Conservation (phyloP, 2,329 filamentous ascomycete species). For the Colletotrichum orchidophilum region DNA sequence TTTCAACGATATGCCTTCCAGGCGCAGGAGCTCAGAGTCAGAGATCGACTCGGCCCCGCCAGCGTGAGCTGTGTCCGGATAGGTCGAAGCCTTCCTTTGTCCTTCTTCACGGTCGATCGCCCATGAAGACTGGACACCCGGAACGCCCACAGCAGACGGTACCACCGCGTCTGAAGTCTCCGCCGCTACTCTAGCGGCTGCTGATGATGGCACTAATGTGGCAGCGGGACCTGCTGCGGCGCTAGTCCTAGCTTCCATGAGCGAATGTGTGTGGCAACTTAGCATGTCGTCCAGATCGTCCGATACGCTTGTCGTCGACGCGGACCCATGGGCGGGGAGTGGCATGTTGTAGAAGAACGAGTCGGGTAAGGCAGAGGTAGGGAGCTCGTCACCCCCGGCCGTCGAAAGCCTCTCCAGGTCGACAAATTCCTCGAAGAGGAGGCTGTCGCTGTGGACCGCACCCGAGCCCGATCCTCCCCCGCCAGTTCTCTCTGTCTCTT, state of each 20-base stretch:
- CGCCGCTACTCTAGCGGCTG: slow-evolving; percentile 24
- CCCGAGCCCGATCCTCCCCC: slow-evolving; percentile 15
- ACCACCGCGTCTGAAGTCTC: slow-evolving; percentile 17
- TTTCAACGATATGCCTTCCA: slow-evolving; percentile 58
- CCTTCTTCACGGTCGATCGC: slow-evolving; percentile 28
- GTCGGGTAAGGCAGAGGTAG: slow-evolving; percentile 24
- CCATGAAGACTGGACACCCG: slow-evolving; percentile 27
- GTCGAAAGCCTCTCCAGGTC: slow-evolving; percentile 36
- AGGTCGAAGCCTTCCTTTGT: slow-evolving; percentile 35
- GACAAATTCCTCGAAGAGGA: slow-evolving; percentile 43
- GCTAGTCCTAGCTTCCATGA: slow-evolving; percentile 31
- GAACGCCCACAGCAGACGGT: slow-evolving; percentile 24
- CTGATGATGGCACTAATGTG: slow-evolving; percentile 29
- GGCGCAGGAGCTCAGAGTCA: slow-evolving; percentile 56
- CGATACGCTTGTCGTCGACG: slow-evolving; percentile 33
- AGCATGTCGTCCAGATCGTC: slow-evolving; percentile 34
- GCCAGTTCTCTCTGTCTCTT: slow-evolving; percentile 12
- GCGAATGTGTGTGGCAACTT: slow-evolving; percentile 31
- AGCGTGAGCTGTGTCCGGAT: slow-evolving; percentile 33
- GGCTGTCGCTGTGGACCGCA: slow-evolving; percentile 20
- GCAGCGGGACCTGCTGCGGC: slow-evolving; percentile 34
- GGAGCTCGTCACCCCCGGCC: slow-evolving; percentile 27
- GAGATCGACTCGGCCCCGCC: slow-evolving; percentile 50
- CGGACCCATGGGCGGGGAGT: slow-evolving; percentile 27
- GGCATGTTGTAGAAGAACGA: slow-evolving; percentile 34